Base-by-base conservation (phyloP, 805 yeast genomes). In the Zygoascus bituminiphila region DNA sequence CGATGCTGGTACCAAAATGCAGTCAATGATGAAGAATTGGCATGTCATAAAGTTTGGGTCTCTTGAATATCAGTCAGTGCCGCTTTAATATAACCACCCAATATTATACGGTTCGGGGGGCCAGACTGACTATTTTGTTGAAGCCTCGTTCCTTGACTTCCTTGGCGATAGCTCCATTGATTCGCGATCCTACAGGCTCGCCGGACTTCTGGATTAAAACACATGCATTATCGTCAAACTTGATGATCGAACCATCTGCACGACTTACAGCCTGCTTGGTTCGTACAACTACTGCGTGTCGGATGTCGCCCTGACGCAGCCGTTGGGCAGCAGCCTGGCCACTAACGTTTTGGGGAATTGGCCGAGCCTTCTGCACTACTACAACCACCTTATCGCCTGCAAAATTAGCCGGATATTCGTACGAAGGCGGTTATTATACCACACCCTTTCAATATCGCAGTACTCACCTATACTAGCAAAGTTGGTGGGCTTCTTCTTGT, bases 201-300 rank as follows among this genome's bases (percentile, higher is more conserved):
- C 86, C 84, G 61, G 82, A 84, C 68, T 91, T 91, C 71, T 93
- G 89, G 53, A 91, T 78, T 61, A 93, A 75, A 29, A 93, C 98
- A 70, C 98, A 89, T 1, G 98, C 98, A 65, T 91, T 93, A 68
- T 93, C 98, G 64, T 89, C 96, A 64, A 93, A 93, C 57, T 84
- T 73, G 24, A 93, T 76, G 20, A 79, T 79, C 1, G 95, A 76
- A 2, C 98, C 98, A 64, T 93, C 98, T 2, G 82, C 75, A 63
- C 98, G 79, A 59, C 75, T 75, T 53, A 77, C 77, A 47, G 79
- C 78, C 54, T 88, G 88, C 68, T 82, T 88, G 0, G 97, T 88
- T 67, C 98, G 82, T 17, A 89, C 97, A 39, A 93, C 84, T 25
- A 93, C 91, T 3, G 97, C 98, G 61, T 94, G 91, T 51, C 93